Percentiles rank a stretch among this genome's conserved stretches.
Evolutionary conservation across 140 eudicot genomes (phyloP).

Genomic region (Stevia rebaudiana): DNA sequence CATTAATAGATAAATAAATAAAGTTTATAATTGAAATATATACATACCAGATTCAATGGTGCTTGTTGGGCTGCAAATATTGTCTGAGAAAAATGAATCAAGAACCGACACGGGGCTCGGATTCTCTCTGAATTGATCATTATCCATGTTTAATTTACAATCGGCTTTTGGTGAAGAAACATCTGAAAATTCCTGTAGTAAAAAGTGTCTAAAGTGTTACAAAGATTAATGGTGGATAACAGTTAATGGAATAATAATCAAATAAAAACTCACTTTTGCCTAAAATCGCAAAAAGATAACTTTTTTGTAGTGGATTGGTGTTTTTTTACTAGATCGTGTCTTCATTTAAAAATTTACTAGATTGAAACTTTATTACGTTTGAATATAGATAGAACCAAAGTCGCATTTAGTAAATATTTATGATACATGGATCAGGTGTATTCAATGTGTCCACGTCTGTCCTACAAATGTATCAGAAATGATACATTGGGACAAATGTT

Average conservation of each 20-base stretch:
- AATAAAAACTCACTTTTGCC: too few species aligned
- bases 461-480: too few species aligned
- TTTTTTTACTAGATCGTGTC: too few species aligned
- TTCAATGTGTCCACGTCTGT: too few species aligned
- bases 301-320: too few species aligned
- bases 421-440: too few species aligned
- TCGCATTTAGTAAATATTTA: too few species aligned
- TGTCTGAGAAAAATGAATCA: slow-evolving; percentile 50
- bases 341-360: neutral
- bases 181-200: slow-evolving; percentile 31
- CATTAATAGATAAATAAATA: neutral
- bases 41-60: slow-evolving; percentile 39
- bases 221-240: neutral
- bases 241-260: too few species aligned
- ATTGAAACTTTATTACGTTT: too few species aligned
- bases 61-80: slow-evolving; percentile 47
- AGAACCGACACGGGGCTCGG: slow-evolving; percentile 68
- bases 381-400: too few species aligned
- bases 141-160: slow-evolving; percentile 23
- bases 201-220: neutral
- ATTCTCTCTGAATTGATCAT: slow-evolving; percentile 39
- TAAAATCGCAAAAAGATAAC: too few species aligned
- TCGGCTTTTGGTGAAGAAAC: slow-evolving; percentile 37
- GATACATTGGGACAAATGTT: too few species aligned
- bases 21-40: neutral